Percentiles rank a stretch among this genome's conserved stretches.
Evolutionary conservation across 2,329 filamentous ascomycete genomes (phyloP).

Genomic region (Purpureocillium takamizusanense): DNA sequence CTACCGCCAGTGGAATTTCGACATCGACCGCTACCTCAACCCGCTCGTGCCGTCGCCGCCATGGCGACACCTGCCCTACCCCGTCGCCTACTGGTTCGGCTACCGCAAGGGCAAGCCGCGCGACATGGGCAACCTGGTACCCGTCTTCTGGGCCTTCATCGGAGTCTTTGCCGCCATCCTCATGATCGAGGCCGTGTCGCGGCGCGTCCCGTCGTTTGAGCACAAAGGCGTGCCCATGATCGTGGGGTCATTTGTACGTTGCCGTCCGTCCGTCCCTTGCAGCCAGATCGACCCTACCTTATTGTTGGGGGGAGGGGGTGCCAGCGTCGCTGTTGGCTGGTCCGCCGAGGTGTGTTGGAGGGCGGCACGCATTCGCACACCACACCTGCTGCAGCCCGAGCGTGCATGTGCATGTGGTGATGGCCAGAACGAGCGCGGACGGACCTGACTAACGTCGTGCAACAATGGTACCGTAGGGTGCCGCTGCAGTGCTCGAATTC

Average conservation of each 20-base stretch:
- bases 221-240: slow-evolving; percentile 47
- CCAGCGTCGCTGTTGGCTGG: no score
- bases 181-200: slow-evolving; percentile 48
- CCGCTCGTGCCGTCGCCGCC: slow-evolving; percentile 58
- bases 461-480: slow-evolving; percentile 50
- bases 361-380: no score
- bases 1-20: slow-evolving; percentile 43
- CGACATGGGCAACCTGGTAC: slow-evolving; percentile 45
- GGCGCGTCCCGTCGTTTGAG: slow-evolving; percentile 44
- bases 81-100: slow-evolving; percentile 61
- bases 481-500: slow-evolving; percentile 68
- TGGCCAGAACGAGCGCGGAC: background rate
- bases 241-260: slow-evolving; percentile 61
- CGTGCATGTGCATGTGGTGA: background rate
- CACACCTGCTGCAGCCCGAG: background rate
- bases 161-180: slow-evolving; percentile 55
- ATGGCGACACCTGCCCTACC: slow-evolving; percentile 53
- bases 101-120: slow-evolving; percentile 35
- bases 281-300: no score
- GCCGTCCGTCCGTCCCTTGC: no score
- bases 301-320: no score
- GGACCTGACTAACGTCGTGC: background rate
- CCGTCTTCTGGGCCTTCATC: slow-evolving; percentile 54
- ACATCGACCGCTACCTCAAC: slow-evolving; percentile 72
- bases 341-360: no score